Conservation (phyloP, 768 basidiomycete species). For the Pleurotus pulmonarius region DNA sequence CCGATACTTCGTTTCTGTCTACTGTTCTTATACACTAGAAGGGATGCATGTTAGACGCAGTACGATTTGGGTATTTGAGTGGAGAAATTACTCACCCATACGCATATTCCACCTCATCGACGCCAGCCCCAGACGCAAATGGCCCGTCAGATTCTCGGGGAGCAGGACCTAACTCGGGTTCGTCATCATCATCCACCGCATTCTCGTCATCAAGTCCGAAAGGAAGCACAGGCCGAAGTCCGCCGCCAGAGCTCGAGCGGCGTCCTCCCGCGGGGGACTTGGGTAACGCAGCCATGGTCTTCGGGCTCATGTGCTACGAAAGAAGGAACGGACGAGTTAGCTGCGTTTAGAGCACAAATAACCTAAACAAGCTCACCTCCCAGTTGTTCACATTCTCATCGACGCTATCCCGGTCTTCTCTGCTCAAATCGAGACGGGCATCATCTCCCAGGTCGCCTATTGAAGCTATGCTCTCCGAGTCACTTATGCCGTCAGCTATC, state of each 20-base stretch:
- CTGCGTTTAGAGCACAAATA: constrained; percentile 3
- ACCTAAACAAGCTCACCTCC: constrained; percentile 62
- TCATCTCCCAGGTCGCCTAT: constrained; percentile 89
- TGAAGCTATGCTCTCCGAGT: constrained; percentile 88
- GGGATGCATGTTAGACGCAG: no score
- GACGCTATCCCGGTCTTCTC: constrained; percentile 58
- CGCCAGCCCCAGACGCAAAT: constrained; percentile 76
- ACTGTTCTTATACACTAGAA: no score
- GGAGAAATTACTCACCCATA: constrained; percentile 57
- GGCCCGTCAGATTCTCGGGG: constrained; percentile 66
- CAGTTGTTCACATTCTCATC: constrained; percentile 92
- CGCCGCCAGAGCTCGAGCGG: constrained; percentile 79
- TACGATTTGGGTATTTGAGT: no score
- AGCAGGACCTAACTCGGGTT: constrained; percentile 68
- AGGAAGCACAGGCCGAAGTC: constrained; percentile 76
- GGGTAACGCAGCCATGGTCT: constrained; percentile 89
- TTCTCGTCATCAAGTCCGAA: constrained; percentile 74
- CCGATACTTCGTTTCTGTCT: no score
- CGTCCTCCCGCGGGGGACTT: constrained; percentile 85
- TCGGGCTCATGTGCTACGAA: constrained; percentile 93
- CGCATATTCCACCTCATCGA: constrained; percentile 88
- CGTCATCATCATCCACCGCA: constrained; percentile 69
- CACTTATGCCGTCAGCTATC: constrained; percentile 86
- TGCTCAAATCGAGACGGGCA: constrained; percentile 55
- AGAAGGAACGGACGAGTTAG: constrained; percentile 8